phyloP scores from a whole-genome alignment of 495 filamentous ascomycete species.

The Delitschia confertaspora region DNA sequence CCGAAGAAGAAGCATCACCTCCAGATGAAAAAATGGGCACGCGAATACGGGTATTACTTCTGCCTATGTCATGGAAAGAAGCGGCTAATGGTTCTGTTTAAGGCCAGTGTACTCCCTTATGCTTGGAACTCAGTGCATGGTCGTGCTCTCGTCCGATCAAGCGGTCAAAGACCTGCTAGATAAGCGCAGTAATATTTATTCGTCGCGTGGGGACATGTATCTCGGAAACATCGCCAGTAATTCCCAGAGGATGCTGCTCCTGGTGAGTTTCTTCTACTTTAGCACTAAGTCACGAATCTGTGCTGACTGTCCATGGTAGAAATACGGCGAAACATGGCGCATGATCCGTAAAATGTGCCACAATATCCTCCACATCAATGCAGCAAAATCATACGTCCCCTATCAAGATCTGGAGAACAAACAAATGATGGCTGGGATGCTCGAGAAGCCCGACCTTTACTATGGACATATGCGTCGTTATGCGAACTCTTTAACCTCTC shows the following conservation, averaged over 20 bases:
- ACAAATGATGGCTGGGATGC: conserved; percentile 41
- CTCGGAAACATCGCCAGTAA: conserved; percentile 11
- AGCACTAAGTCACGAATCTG: conserved; percentile 18
- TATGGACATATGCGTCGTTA: conserved; percentile 47
- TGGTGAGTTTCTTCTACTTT: conserved; percentile 20
- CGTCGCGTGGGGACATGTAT: conserved; percentile 24
- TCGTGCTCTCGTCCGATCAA: conserved; percentile 29
- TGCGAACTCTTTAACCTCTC: conserved; percentile 46
- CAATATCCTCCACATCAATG: conserved; percentile 38
- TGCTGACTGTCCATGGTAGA: conserved; percentile 10
- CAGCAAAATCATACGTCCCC: conserved; percentile 37
- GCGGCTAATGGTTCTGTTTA: background rate
- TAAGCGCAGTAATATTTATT: conserved; percentile 34
- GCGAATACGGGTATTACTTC: conserved; percentile 29
- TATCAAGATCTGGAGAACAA: conserved; percentile 47
- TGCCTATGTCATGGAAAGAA: background rate
- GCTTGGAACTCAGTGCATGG: conserved; percentile 23
- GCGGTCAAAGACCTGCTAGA: conserved; percentile 35
- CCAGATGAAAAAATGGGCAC: conserved; percentile 37
- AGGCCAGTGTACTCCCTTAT: conserved; percentile 34
- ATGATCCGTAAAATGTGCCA: conserved; percentile 39
- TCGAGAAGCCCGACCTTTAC: conserved; percentile 34
- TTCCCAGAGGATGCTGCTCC: conserved; percentile 9
- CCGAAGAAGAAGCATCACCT: conserved; percentile 17
- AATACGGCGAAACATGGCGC: conserved; percentile 36